Conservation (phyloP, 495 filamentous ascomycete genomes). For the Aspergillus kassunensis region DNA sequence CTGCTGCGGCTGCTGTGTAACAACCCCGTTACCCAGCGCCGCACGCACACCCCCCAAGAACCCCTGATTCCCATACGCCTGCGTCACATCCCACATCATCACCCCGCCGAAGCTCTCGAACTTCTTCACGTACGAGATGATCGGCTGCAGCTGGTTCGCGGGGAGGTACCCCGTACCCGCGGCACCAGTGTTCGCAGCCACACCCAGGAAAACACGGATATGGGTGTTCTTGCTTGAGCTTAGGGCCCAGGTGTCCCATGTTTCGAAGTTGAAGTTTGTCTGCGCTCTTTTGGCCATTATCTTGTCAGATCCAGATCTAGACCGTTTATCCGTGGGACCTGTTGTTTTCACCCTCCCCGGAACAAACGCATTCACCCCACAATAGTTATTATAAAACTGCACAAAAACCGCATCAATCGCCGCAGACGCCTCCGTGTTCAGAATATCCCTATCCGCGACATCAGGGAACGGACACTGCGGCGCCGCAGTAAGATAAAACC, state of each 20-base stretch:
- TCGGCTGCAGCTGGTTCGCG: constrained; percentile 37
- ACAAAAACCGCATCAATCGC: constrained; percentile 63
- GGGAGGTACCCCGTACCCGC: constrained; percentile 58
- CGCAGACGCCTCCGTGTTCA: constrained; percentile 41
- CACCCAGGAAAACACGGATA: constrained; percentile 63
- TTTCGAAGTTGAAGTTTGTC: constrained; percentile 56
- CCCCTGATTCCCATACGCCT: constrained; percentile 56
- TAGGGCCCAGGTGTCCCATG: constrained; percentile 71
- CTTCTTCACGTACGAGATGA: constrained; percentile 48
- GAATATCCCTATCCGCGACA: constrained; percentile 51
- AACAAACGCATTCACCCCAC: constrained; percentile 53
- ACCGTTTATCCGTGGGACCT: no score
- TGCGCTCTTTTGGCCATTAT: no score
- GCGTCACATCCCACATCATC: constrained; percentile 69
- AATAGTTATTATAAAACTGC: constrained; percentile 76
- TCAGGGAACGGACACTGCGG: constrained; percentile 69
- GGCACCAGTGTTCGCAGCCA: constrained; percentile 55
- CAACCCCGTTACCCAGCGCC: background rate
- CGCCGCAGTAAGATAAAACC: constrained; percentile 60
- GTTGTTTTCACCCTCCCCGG: no score
- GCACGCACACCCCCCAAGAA: constrained; percentile 20
- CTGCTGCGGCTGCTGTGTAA: background rate
- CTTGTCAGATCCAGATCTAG: no score
- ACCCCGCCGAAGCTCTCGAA: constrained; percentile 64
- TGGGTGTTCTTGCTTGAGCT: constrained; percentile 54